Evolutionary conservation across 495 filamentous ascomycete species (phyloP).

Genomic region (Chaetomium tenue): DNA sequence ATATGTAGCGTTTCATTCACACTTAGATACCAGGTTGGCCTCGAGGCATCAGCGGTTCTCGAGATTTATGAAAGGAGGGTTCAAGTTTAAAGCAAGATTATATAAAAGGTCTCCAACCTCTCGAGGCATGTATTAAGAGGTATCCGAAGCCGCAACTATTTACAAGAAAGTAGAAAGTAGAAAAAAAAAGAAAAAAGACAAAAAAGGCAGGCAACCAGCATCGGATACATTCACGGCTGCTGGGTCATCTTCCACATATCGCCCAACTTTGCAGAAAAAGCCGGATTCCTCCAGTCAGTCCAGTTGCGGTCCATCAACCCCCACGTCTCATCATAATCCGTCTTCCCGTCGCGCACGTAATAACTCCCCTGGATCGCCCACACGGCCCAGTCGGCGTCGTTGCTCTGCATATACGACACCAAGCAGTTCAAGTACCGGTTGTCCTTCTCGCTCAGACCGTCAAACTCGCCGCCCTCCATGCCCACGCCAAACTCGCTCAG

Average conservation of each 20-base stretch:
- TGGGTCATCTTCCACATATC: conserved; percentile 47
- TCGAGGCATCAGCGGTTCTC: background rate
- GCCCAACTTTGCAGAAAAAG: conserved; percentile 37
- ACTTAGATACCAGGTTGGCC: background rate
- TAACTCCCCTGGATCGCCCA: conserved; percentile 54
- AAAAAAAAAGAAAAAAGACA: background rate
- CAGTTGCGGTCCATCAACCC: conserved; percentile 47
- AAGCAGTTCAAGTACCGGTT: conserved; percentile 45
- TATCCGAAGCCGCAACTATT: background rate
- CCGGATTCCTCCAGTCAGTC: conserved; percentile 46
- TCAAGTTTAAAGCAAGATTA: background rate
- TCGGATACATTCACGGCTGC: conserved; percentile 31
- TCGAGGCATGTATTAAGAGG: background rate
- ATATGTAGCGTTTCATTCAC: background rate
- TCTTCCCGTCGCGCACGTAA: conserved; percentile 45
- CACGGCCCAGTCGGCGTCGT: conserved; percentile 52
- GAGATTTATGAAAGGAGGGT: background rate
- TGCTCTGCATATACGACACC: conserved; percentile 43
- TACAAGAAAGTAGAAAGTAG: no score
- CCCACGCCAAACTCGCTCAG: conserved; percentile 53
- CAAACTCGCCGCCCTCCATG: conserved; percentile 40
- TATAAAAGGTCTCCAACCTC: background rate
- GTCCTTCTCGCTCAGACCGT: conserved; percentile 38
- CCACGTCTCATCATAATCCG: conserved; percentile 47
- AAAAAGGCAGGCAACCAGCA: background rate